Conservation (phyloP, 2,329 filamentous ascomycete species). For the Xylaria hypoxylon region DNA sequence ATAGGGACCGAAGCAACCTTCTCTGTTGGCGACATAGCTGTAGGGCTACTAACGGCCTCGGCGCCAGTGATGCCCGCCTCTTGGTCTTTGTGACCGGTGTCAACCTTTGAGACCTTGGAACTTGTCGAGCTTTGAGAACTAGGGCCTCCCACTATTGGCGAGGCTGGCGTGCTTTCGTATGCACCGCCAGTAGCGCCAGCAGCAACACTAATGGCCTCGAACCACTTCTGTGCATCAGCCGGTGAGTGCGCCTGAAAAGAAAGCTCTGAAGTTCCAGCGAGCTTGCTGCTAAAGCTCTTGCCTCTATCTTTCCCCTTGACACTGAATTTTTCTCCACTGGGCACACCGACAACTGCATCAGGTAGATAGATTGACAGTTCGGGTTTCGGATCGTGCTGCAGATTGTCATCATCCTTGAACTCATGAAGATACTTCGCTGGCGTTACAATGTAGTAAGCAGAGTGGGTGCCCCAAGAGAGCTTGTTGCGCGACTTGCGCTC, state of each 20-base stretch:
- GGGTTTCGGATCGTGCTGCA: constrained; percentile 77
- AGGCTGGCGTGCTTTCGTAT: constrained; percentile 51
- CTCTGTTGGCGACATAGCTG: constrained; percentile 47
- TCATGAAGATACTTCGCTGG: constrained; percentile 91
- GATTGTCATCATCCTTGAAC: constrained; percentile 90
- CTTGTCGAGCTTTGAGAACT: constrained; percentile 41
- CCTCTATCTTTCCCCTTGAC: constrained; percentile 94
- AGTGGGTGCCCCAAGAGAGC: constrained; percentile 79
- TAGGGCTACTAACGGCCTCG: constrained; percentile 50
- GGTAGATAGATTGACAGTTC: constrained; percentile 93
- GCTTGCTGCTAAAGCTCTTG: constrained; percentile 82
- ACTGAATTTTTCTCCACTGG: constrained; percentile 85
- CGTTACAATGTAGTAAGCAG: constrained; percentile 90
- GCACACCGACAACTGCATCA: constrained; percentile 81
- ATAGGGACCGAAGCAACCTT: constrained; percentile 31
- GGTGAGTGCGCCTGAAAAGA: constrained; percentile 88
- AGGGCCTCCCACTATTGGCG: constrained; percentile 48
- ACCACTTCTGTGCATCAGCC: constrained; percentile 87
- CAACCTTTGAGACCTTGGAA: constrained; percentile 44
- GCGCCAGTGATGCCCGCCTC: constrained; percentile 60
- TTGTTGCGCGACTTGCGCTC: constrained; percentile 93
- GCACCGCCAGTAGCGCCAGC: constrained; percentile 63
- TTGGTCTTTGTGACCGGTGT: constrained; percentile 55
- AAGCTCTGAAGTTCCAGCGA: constrained; percentile 83
- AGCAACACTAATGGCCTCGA: constrained; percentile 73